These are phyloP conservation scores for Pythium dissotocum DNA, from an alignment of 352 stramenopile species.

Conservation along the genomic window DNA sequence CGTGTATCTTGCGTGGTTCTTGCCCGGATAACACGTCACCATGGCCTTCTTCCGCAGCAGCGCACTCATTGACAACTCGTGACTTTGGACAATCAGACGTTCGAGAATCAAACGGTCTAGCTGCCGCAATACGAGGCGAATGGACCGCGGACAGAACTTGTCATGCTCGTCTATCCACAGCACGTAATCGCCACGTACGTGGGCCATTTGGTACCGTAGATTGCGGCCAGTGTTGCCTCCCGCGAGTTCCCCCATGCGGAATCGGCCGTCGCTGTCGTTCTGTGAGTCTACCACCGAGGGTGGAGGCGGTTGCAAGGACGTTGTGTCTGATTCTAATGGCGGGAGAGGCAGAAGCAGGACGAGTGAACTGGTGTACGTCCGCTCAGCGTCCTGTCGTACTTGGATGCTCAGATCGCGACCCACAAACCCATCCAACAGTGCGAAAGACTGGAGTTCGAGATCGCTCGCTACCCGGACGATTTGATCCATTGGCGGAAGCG, in stretches of 20 bases:
- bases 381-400: conserved; percentile 27
- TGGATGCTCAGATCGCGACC: conserved; percentile 16
- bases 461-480: conserved; percentile 18
- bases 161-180: conserved; percentile 51
- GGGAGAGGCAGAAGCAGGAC: neutral
- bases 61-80: conserved; percentile 30
- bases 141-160: conserved; percentile 28
- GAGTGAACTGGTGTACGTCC: conserved; percentile 27
- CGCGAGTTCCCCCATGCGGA: conserved; percentile 43
- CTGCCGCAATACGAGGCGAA: conserved; percentile 35
- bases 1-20: conserved; percentile 39
- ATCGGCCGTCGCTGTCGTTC: conserved; percentile 3
- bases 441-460: conserved; percentile 31
- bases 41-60: conserved; percentile 51
- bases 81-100: conserved; percentile 21
- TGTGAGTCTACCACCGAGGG: neutral
- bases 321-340: neutral
- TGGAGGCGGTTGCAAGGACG: neutral
- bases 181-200: conserved; percentile 52
- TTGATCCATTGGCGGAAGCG: conserved; percentile 20
- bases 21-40: conserved; percentile 51
- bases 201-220: conserved; percentile 45
- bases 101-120: conserved; percentile 46
- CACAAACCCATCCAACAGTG: conserved; percentile 40
- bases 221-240: conserved; percentile 47